A percentile compares a stretch with the other conserved stretches of the same genome.
Evolutionary conservation across 371 early-diverging fungal genomes (phyloP).

Genomic region (Cokeromyces recurvatus): DNA sequence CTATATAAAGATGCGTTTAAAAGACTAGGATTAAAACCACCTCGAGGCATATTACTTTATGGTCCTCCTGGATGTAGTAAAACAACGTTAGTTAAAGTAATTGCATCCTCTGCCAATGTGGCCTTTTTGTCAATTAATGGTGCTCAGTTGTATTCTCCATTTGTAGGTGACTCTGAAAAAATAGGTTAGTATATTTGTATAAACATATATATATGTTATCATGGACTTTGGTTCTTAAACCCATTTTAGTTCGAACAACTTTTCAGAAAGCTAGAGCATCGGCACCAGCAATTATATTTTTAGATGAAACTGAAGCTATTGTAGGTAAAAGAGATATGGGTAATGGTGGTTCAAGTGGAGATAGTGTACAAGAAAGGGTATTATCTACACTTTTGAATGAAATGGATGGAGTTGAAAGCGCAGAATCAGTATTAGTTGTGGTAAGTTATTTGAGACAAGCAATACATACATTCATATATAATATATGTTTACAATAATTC

Average conservation of each 20-base stretch:
- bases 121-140: conserved; percentile 88
- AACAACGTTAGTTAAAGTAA: conserved; percentile 89
- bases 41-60: conserved; percentile 90
- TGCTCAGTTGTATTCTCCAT: conserved; percentile 85
- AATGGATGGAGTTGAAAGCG: conserved; percentile 90
- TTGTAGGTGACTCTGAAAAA: conserved; percentile 93
- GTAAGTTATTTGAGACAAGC: conserved; percentile 49
- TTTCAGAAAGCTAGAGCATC: conserved; percentile 85
- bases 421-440: conserved; percentile 73
- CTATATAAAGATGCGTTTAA: conserved; percentile 64
- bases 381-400: conserved; percentile 91
- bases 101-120: conserved; percentile 75
- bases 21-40: conserved; percentile 78
- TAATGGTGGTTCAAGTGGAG: conserved; percentile 55
- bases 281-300: conserved; percentile 92
- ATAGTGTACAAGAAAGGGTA: conserved; percentile 85
- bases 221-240: too few relatives aligned
- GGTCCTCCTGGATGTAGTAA: conserved; percentile 99
- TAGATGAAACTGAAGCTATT: conserved; percentile 98
- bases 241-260: conserved; percentile 61
- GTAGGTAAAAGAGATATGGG: conserved; percentile 88
- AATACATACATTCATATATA: conserved; percentile 10
- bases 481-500: not conserved
- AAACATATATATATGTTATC: too few relatives aligned
- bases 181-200: too few relatives aligned